A percentile compares a stretch with the other conserved stretches of the same genome.
These are phyloP conservation scores for Hippophae rhamnoides DNA, from an alignment of 306 rosid species.

Conservation along the genomic window DNA sequence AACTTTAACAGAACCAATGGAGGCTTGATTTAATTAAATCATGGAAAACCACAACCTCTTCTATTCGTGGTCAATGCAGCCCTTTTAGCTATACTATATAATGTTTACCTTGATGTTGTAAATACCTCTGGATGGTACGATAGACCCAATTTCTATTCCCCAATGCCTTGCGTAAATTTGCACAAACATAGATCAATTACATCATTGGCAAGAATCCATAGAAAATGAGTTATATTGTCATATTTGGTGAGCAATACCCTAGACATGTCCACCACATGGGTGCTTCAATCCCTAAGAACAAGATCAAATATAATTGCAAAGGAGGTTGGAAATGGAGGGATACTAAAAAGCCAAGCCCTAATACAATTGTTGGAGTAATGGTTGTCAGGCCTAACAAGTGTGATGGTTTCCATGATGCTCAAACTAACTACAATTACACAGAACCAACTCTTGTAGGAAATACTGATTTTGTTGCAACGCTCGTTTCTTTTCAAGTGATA, in stretches of 20 bases:
- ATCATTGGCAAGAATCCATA: constrained; percentile 82
- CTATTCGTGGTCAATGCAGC: constrained; percentile 92
- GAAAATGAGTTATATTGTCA: constrained; percentile 79
- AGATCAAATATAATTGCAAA: constrained; percentile 30
- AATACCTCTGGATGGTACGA: constrained; percentile 98
- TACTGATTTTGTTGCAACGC: constrained; percentile 90
- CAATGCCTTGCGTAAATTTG: constrained; percentile 69
- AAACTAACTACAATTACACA: constrained; percentile 79
- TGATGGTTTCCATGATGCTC: constrained; percentile 87
- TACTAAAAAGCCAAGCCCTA: constrained; percentile 64
- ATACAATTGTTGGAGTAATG: constrained; percentile 78
- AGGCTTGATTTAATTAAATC: constrained; percentile 86
- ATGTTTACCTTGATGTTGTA: constrained; percentile 58
- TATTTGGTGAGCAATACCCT: constrained; percentile 80
- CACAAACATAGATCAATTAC: constrained; percentile 84
- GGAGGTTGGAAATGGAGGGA: constrained; percentile 99
- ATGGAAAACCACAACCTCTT: constrained; percentile 95
- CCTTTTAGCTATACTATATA: constrained; percentile 48
- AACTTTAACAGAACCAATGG: constrained; percentile 93
- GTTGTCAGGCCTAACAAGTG: constrained; percentile 93
- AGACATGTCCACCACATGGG: constrained; percentile 92
- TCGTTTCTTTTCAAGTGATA: constrained; percentile 82
- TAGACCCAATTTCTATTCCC: constrained; percentile 89
- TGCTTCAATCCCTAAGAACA: constrained; percentile 77
- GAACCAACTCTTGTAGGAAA: constrained; percentile 94